These are phyloP conservation scores for Colletotrichum cereale DNA, from an alignment of 2,329 filamentous ascomycete species.

Conservation along the genomic window DNA sequence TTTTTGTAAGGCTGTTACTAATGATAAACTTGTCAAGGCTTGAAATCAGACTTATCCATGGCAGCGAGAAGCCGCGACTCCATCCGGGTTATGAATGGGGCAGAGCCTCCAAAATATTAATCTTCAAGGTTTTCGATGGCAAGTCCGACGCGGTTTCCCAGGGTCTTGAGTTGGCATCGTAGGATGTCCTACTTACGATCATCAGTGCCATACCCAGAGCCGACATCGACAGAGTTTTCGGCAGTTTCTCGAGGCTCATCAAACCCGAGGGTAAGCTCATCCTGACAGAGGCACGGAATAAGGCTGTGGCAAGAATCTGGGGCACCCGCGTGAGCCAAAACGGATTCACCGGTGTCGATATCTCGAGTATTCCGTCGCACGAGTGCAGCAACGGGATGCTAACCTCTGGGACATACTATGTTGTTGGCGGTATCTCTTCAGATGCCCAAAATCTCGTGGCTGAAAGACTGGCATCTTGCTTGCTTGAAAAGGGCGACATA, in stretches of 20 bases:
- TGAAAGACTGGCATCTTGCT: not conserved
- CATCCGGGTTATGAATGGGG: too few species aligned
- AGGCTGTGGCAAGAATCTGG: not conserved
- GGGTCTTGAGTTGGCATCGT: slow-evolving; percentile 43
- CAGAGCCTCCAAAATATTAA: too few species aligned
- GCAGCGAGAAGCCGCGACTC: too few species aligned
- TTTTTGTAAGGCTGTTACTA: too few species aligned
- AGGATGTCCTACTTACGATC: slow-evolving; percentile 48
- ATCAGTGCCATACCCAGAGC: not conserved
- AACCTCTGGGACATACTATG: not conserved
- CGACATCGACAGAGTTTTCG: slow-evolving; percentile 43
- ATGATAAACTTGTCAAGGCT: too few species aligned
- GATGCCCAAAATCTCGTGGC: not conserved
- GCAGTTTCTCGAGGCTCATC: slow-evolving; percentile 44
- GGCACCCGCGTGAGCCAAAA: not conserved
- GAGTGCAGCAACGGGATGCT: not conserved
- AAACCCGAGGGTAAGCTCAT: slow-evolving; percentile 47
- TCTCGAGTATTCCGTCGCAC: not conserved
- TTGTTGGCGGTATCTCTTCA: not conserved
- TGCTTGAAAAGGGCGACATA: not conserved
- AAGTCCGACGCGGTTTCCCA: slow-evolving; percentile 45
- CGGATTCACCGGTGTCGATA: not conserved
- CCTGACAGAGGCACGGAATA: not conserved
- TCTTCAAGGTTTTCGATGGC: slow-evolving; percentile 51
- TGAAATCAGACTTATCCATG: too few species aligned